phyloP scores from a whole-genome alignment of 2,329 filamentous ascomycete species.

The Arthrinium puccinioides region DNA sequence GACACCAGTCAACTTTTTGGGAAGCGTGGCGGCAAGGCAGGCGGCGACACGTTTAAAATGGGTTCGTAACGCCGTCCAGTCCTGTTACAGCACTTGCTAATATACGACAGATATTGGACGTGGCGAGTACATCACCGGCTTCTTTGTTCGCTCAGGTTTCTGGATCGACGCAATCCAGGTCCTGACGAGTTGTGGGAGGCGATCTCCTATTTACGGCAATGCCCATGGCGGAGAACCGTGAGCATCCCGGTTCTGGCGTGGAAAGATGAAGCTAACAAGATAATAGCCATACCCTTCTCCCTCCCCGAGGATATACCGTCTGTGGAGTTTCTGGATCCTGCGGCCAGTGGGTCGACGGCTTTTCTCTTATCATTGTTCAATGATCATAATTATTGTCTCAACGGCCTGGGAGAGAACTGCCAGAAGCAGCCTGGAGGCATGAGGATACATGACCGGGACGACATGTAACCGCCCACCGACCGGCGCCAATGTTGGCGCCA shows the following conservation, averaged over 20 bases:
- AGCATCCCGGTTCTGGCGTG: constrained; percentile 30
- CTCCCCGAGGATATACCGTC: constrained; percentile 81
- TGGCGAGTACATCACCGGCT: constrained; percentile 83
- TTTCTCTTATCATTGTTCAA: constrained; percentile 71
- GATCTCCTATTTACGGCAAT: constrained; percentile 81
- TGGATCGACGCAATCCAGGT: constrained; percentile 90
- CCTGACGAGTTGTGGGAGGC: constrained; percentile 79
- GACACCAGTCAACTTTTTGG: constrained; percentile 79
- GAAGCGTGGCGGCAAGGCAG: constrained; percentile 62
- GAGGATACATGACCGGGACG: too few relatives aligned
- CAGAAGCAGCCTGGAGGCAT: too few relatives aligned
- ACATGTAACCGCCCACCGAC: too few relatives aligned
- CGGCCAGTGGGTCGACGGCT: constrained; percentile 75
- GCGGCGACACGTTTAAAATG: constrained; percentile 69
- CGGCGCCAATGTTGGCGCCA: too few relatives aligned
- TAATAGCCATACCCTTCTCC: constrained; percentile 74
- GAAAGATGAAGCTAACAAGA: constrained; percentile 13
- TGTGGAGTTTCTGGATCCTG: constrained; percentile 81
- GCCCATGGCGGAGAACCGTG: constrained; percentile 73
- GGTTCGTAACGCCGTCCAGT: constrained; percentile 41
- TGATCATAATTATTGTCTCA: too few relatives aligned
- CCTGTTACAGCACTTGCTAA: constrained; percentile 11
- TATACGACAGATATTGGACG: constrained; percentile 60
- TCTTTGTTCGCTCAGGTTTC: constrained; percentile 69
- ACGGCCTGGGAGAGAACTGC: too few relatives aligned